Percentiles rank a stretch among this genome's conserved stretches.
Conservation (phyloP, 2,329 filamentous ascomycete genomes). For the Stemphylium beticola region DNA sequence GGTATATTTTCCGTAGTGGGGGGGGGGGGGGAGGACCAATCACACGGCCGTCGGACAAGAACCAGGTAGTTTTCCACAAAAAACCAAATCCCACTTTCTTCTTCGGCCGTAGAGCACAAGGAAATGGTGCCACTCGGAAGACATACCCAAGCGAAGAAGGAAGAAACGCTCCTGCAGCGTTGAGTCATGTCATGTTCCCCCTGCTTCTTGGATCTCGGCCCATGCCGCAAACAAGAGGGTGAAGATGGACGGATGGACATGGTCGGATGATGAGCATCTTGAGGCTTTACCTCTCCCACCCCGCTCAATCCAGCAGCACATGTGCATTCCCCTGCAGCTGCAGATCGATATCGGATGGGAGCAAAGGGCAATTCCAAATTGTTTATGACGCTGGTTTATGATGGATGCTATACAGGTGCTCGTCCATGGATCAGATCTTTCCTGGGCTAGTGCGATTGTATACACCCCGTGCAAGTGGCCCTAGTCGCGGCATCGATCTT, state of each 20-base stretch:
- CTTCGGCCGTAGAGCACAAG: constrained; percentile 13
- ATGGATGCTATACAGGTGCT: constrained; percentile 14
- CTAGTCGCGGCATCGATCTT: constrained; percentile 26
- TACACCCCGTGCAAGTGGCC: constrained; percentile 19
- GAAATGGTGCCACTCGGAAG: constrained; percentile 3
- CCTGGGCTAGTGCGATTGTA: constrained; percentile 28
- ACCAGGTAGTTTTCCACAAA: background rate
- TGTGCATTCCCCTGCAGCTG: constrained; percentile 9
- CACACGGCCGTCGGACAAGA: background rate
- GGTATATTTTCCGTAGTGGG: constrained; percentile 37
- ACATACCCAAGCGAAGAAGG: constrained; percentile 18
- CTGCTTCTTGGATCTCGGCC: constrained; percentile 30
- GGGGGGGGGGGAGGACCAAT: constrained; percentile 15
- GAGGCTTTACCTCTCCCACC: background rate
- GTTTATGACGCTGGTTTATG: constrained; percentile 11
- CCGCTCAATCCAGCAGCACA: background rate
- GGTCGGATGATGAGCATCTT: constrained; percentile 1
- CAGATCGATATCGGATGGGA: constrained; percentile 9
- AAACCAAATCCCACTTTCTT: constrained; percentile 6
- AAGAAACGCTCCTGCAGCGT: constrained; percentile 36
- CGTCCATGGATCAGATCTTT: constrained; percentile 24
- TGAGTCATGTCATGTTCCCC: constrained; percentile 29
- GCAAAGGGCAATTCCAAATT: constrained; percentile 18
- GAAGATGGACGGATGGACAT: constrained; percentile 7
- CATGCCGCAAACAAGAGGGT: constrained; percentile 21